Base-by-base conservation (phyloP, 352 stramenopile species). In the Globisporangium cylindrosporum region DNA sequence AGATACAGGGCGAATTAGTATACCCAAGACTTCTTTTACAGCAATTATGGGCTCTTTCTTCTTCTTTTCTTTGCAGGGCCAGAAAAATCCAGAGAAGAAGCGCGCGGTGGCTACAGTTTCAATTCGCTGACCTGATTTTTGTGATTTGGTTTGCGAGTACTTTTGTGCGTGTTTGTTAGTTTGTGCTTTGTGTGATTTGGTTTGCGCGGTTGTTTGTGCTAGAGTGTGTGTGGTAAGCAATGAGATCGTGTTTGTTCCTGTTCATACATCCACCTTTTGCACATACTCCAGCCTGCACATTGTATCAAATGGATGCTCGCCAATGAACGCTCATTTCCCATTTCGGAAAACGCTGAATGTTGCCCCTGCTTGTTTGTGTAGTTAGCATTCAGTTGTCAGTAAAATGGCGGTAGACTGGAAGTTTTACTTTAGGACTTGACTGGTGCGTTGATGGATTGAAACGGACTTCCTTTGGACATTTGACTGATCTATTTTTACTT, bases 31-130 rank as follows among this genome's bases (percentile, higher is more conserved):
- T 49, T 22, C 15, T 49, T 49, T 22, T 49, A 49, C 41, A 20
- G 9, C 10, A 49, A 27, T 20, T 27, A 43, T 46, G 29, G 55
- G 29, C 43, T 43, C 55, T 43, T 60, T 46, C 24, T 60, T 46
- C 27, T 46, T 46, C 51, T 20, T 43, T 43, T 43, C 36, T 43
- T 43, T 12, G 36, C 36, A 43, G 18, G 54, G 55, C 29, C 18
- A 46, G 55, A 60, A 60, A 46, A 60, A 46, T 60, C 55, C 55
- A 60, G 55, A 60, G 8, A 60, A 20, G 25, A 24, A 3, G 32
- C 7, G 32, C 32, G 32, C 15, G 24, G 24, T 32, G 49, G 49
- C 20, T 55, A 12, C 49, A 29, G 49, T 56, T 56, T 56, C 22
- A 20, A 8, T 24, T 14, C 29, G n/a, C 49, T 56, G 49, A 56